A percentile compares a stretch with the other conserved stretches of the same genome.
phyloP scores from a whole-genome alignment of 805 yeast genomes.

The Metschnikowia picachoensis region DNA sequence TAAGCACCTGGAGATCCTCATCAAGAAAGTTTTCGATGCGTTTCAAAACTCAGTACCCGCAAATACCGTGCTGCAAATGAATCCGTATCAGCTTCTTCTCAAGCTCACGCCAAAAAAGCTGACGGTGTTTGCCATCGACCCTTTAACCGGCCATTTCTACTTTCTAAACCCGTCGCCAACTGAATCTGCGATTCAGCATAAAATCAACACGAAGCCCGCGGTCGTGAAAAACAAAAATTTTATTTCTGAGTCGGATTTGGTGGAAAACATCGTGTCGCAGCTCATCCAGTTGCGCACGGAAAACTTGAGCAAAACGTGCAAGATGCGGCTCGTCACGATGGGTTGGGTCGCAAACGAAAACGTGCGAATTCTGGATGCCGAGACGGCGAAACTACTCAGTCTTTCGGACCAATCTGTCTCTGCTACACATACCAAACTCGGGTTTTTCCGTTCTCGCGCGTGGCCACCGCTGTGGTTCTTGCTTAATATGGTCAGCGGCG shows the following conservation, averaged over 20 bases:
- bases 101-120: constrained; percentile 31
- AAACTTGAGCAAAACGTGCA: constrained; percentile 46
- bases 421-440: constrained; percentile 18
- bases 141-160: constrained; percentile 39
- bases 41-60: constrained; percentile 8
- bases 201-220: constrained; percentile 26
- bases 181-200: constrained; percentile 30
- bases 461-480: constrained; percentile 61
- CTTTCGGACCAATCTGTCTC: constrained; percentile 24
- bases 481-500: constrained; percentile 37
- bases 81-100: constrained; percentile 33
- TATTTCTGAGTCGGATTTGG: constrained; percentile 30
- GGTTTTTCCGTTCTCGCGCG: constrained; percentile 45
- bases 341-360: constrained; percentile 66
- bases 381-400: constrained; percentile 39
- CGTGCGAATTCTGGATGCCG: constrained; percentile 47
- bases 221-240: constrained; percentile 19
- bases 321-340: constrained; percentile 55
- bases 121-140: constrained; percentile 36
- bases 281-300: constrained; percentile 48
- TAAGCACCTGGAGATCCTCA: constrained; percentile 36
- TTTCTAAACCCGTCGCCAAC: constrained; percentile 37
- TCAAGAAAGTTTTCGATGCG: constrained; percentile 21
- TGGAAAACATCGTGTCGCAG: constrained; percentile 26
- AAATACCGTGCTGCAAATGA: constrained; percentile 18